Conservation (phyloP, 352 stramenopile species). For the Pythium phragmiticola region DNA sequence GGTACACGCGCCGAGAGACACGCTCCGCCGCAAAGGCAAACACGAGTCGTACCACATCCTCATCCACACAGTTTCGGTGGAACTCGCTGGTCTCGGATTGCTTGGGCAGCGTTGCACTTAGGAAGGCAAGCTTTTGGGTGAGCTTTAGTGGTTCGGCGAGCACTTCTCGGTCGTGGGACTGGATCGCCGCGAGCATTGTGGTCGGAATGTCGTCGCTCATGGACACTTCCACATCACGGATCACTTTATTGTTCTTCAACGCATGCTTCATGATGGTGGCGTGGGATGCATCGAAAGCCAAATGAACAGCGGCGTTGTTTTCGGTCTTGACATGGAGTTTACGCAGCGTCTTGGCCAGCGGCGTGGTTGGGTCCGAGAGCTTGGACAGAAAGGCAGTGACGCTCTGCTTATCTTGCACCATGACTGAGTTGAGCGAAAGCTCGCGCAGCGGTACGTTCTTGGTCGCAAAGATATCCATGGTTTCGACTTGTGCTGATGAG, state of each 20-base stretch:
- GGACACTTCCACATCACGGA: slow-evolving; percentile 12
- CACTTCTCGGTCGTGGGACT: slow-evolving; percentile 12
- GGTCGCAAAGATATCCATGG: slow-evolving; percentile 1
- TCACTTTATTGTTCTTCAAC: slow-evolving; percentile 9
- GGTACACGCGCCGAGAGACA: slow-evolving; percentile 8
- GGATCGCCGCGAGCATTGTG: slow-evolving; percentile 5
- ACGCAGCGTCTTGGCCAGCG: slow-evolving; percentile 5
- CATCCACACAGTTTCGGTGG: slow-evolving; percentile 10
- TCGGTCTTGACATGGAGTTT: slow-evolving; percentile 19
- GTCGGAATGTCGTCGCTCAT: slow-evolving; percentile 13
- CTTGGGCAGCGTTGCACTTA: slow-evolving; percentile 4
- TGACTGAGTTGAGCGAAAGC: slow-evolving; percentile 7
- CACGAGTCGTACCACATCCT: slow-evolving; percentile 17
- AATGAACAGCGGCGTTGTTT: slow-evolving; percentile 2
- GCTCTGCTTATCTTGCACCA: slow-evolving; percentile 2
- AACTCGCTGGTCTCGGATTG: background rate
- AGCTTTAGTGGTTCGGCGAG: slow-evolving; percentile 9
- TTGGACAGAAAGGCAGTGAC: background rate
- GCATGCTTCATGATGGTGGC: background rate
- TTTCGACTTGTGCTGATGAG: slow-evolving; percentile 5
- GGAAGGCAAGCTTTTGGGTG: slow-evolving; percentile 12
- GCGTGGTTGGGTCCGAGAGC: background rate
- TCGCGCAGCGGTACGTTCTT: background rate
- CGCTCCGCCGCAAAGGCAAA: slow-evolving; percentile 18
- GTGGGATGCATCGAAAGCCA: background rate